Conservation (phyloP, 139 green algal species). For the Raphidocelis subcapitata region DNA sequence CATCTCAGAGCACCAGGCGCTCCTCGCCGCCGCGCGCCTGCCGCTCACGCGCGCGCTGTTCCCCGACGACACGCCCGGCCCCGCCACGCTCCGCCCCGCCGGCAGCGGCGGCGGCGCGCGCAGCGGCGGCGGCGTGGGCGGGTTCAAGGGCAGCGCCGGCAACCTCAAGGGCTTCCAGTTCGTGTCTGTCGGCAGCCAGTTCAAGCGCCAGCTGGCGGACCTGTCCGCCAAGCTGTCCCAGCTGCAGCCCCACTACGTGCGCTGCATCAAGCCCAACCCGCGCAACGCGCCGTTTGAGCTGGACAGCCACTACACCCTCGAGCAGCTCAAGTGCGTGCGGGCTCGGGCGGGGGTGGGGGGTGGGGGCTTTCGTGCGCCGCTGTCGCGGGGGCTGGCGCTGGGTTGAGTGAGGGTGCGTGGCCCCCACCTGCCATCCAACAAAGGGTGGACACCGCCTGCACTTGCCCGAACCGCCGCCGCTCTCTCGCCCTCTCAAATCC, state of each 20-base stretch:
- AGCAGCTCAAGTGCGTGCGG: constrained; percentile 92
- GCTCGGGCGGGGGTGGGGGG: too few relatives aligned
- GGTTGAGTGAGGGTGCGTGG: too few relatives aligned
- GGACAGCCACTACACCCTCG: constrained; percentile 91
- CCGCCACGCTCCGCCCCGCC: not conserved
- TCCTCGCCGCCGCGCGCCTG: constrained; percentile 69
- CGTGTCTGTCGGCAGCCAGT: constrained; percentile 73
- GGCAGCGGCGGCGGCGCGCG: not conserved
- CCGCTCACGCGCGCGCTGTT: constrained; percentile 65
- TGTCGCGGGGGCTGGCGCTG: too few relatives aligned
- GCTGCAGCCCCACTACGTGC: constrained; percentile 99
- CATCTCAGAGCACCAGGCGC: constrained; percentile 92
- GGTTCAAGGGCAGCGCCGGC: too few relatives aligned
- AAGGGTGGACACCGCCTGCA: too few relatives aligned
- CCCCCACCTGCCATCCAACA: too few relatives aligned
- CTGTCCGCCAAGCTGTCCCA: constrained; percentile 90
- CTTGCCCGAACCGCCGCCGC: too few relatives aligned
- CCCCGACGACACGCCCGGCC: not conserved
- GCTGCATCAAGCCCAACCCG: constrained; percentile 99
- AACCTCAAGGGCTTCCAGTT: too few relatives aligned
- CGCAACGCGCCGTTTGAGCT: constrained; percentile 78
- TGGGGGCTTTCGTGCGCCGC: too few relatives aligned
- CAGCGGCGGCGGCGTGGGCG: constrained; percentile 5
- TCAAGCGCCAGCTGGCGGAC: constrained; percentile 95
- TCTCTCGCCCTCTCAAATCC: too few relatives aligned